These are phyloP conservation scores for Monosporascus sp. DNA, from an alignment of 2,329 filamentous ascomycete genomes.

Conservation along the genomic window DNA sequence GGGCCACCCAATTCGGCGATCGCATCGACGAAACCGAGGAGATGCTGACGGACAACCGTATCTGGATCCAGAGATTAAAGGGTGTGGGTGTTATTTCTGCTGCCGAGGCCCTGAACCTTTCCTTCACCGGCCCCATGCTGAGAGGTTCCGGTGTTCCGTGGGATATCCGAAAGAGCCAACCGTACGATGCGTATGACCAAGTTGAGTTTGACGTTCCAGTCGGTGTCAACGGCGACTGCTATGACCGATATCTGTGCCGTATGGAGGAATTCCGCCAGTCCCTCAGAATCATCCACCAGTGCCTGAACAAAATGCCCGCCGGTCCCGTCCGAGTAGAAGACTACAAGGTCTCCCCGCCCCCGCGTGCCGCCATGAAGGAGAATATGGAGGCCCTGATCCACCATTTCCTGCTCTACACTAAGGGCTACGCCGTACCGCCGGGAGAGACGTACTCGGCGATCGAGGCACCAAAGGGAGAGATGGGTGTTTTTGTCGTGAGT, in stretches of 20 bases:
- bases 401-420: conserved; percentile 98
- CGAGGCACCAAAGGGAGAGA: conserved; percentile 99
- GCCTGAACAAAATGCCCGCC: conserved; percentile 96
- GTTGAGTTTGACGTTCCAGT: conserved; percentile 98
- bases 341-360: conserved; percentile 96
- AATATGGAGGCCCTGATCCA: conserved; percentile 99
- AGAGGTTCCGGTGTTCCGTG: conserved; percentile 93
- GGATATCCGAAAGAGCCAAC: conserved; percentile 94
- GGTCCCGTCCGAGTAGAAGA: conserved; percentile 94
- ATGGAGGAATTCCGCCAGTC: conserved; percentile 99
- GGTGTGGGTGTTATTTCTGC: conserved; percentile 88
- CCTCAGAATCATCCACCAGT: conserved; percentile 96
- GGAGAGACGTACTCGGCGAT: conserved; percentile 98
- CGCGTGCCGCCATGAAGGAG: conserved; percentile 98
- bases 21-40: conserved; percentile 98
- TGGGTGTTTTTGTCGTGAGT: conserved; percentile 95
- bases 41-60: conserved; percentile 97
- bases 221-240: conserved; percentile 95
- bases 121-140: conserved; percentile 96
- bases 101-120: conserved; percentile 91
- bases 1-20: conserved; percentile 98
- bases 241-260: conserved; percentile 96
- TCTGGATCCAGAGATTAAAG: conserved; percentile 93
- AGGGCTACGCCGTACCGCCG: conserved; percentile 94
- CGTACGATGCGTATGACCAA: conserved; percentile 95